Conservation (phyloP, 1,284 basidiomycete species). For the Bjerkandera adusta region DNA sequence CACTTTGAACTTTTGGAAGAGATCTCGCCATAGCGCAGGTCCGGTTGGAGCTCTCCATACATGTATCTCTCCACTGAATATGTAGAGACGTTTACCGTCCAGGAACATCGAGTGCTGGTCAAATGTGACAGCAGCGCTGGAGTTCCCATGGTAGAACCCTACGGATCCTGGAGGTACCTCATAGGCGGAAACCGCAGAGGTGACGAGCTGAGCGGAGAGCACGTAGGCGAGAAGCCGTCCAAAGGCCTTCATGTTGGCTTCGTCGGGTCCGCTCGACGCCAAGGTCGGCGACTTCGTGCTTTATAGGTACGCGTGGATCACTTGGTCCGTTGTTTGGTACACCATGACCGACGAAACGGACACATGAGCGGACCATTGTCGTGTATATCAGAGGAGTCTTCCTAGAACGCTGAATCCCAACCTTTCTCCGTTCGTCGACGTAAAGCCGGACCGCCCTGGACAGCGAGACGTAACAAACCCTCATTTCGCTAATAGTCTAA, state of each 20-base stretch:
- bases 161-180: slow-evolving; percentile 22
- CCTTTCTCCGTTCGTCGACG: too few relatives aligned
- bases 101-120: slow-evolving; percentile 44
- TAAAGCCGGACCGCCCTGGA: too few relatives aligned
- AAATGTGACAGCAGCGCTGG: slow-evolving; percentile 36
- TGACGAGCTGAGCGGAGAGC: slow-evolving; percentile 8
- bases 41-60: slow-evolving; percentile 48
- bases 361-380: too few relatives aligned
- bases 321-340: too few relatives aligned
- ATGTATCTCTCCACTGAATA: slow-evolving; percentile 43
- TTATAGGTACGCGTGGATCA: too few relatives aligned
- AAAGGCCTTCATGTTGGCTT: slow-evolving; percentile 10
- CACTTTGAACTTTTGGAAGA: slow-evolving; percentile 39
- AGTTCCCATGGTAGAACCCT: slow-evolving; percentile 37
- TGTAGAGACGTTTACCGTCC: slow-evolving; percentile 40
- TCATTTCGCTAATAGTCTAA: too few relatives aligned
- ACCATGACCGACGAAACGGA: too few relatives aligned
- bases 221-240: slow-evolving; percentile 6
- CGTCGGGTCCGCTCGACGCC: too few relatives aligned
- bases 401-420: too few relatives aligned
- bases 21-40: slow-evolving; percentile 45
- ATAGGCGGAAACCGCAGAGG: slow-evolving; percentile 15
- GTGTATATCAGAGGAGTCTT: too few relatives aligned
- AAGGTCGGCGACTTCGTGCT: too few relatives aligned
- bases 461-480: too few relatives aligned